phyloP scores from a whole-genome alignment of 306 rosid species.

The Inga oerstediana region DNA sequence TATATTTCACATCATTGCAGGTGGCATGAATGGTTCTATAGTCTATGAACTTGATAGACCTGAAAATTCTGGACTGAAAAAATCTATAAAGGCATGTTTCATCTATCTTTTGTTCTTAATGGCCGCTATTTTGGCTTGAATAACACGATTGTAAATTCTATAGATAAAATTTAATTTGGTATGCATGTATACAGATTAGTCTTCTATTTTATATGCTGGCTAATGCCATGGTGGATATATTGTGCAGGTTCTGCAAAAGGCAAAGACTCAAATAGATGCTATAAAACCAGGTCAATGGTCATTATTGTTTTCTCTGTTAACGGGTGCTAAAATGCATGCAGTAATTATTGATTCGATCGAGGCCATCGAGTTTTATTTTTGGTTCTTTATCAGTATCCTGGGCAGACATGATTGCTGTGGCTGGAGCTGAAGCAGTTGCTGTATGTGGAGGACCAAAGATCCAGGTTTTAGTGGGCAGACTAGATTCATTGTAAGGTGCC shows the following conservation, averaged over 20 bases:
- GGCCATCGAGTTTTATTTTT: constrained; percentile 32
- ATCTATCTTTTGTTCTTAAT: constrained; percentile 23
- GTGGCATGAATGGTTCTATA: constrained; percentile 97
- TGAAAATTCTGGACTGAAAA: constrained; percentile 82
- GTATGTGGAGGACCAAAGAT: constrained; percentile 91
- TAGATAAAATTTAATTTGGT: no score
- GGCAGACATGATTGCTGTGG: constrained; percentile 93
- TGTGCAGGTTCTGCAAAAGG: constrained; percentile 75
- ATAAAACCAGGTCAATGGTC: constrained; percentile 80
- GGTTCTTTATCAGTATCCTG: constrained; percentile 65
- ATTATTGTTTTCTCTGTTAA: constrained; percentile 38
- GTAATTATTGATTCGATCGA: constrained; percentile 28
- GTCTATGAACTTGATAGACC: constrained; percentile 84
- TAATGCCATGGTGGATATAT: constrained; percentile 37
- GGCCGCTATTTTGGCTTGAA: neutral
- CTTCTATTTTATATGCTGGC: constrained; percentile 32
- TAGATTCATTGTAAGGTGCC: constrained; percentile 72
- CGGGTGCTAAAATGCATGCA: constrained; percentile 24
- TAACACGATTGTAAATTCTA: neutral
- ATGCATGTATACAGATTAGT: neutral
- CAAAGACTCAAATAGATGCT: constrained; percentile 78
- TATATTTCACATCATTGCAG: constrained; percentile 50
- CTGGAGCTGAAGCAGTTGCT: constrained; percentile 95
- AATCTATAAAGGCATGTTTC: constrained; percentile 71
- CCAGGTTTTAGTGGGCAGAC: constrained; percentile 73